A percentile compares a stretch with the other conserved stretches of the same genome.
These are phyloP conservation scores for Pseudocohnilembus persalinus DNA, from an alignment of 169 alveolate genomes.

Conservation along the genomic window DNA sequence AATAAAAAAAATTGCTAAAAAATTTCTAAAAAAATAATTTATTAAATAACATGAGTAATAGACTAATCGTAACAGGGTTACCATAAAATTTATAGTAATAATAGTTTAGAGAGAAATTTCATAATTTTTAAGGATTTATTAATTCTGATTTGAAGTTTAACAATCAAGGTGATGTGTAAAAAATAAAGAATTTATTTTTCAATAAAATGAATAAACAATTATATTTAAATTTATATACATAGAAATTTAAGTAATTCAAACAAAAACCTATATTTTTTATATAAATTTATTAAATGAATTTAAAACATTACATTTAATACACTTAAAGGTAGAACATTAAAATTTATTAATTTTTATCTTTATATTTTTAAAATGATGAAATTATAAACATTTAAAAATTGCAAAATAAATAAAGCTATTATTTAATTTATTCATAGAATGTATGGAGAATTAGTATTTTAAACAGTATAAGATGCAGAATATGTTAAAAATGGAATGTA, in stretches of 20 bases:
- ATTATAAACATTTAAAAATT: no score
- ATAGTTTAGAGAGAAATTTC: neutral
- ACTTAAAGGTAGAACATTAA: no score
- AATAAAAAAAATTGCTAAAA: neutral
- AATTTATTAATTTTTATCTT: no score
- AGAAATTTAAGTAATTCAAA: no score
- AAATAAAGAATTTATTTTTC: no score
- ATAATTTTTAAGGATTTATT: neutral
- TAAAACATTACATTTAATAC: no score
- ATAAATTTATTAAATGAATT: no score
- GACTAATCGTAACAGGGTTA: neutral
- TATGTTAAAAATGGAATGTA: neutral
- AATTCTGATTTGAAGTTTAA: neutral
- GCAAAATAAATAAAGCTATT: no score
- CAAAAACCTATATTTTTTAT: no score
- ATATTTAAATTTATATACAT: neutral
- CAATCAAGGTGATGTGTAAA: neutral
- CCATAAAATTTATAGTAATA: neutral
- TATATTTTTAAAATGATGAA: no score
- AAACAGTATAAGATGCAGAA: neutral
- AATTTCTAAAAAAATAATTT: no score
- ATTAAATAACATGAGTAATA: neutral
- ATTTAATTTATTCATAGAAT: neutral
- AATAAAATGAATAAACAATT: neutral
- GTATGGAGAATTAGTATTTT: neutral